Evolutionary conservation across 768 basidiomycete genomes (phyloP).

Genomic region (Leccinum rimulosum): DNA sequence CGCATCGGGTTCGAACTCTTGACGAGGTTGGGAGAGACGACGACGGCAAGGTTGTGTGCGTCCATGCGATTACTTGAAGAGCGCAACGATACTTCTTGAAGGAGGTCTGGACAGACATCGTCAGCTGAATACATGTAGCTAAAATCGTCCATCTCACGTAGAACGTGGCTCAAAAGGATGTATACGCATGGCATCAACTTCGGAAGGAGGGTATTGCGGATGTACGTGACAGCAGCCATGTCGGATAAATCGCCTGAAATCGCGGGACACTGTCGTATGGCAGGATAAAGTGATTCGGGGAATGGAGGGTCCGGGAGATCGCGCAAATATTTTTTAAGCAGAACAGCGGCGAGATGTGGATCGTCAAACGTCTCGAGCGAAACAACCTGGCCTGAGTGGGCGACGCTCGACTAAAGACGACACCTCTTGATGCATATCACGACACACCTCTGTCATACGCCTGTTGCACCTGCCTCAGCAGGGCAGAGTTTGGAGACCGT

Average conservation of each 20-base stretch:
- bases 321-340: conserved; percentile 82
- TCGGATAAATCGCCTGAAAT: conserved; percentile 52
- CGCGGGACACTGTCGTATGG: conserved; percentile 65
- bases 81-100: conserved; percentile 75
- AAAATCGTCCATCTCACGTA: conserved; percentile 44
- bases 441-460: conserved; percentile 76
- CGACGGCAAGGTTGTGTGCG: conserved; percentile 77
- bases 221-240: conserved; percentile 57
- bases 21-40: conserved; percentile 77
- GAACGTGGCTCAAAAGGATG: conserved; percentile 67
- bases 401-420: conserved; percentile 7
- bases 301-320: conserved; percentile 81
- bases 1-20: conserved; percentile 62
- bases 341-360: conserved; percentile 77
- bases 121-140: conserved; percentile 8
- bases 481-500: conserved; percentile 68
- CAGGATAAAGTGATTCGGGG: conserved; percentile 62
- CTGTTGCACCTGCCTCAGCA: conserved; percentile 73
- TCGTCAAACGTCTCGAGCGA: conserved; percentile 74
- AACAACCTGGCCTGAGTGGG: conserved; percentile 63
- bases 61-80: conserved; percentile 75
- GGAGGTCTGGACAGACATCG: conserved; percentile 49
- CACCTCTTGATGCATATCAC: neutral
- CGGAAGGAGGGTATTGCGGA: conserved; percentile 66
- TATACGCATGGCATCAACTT: conserved; percentile 68